phyloP scores from a whole-genome alignment of 352 stramenopile genomes.

The Thraustotheca clavata region DNA sequence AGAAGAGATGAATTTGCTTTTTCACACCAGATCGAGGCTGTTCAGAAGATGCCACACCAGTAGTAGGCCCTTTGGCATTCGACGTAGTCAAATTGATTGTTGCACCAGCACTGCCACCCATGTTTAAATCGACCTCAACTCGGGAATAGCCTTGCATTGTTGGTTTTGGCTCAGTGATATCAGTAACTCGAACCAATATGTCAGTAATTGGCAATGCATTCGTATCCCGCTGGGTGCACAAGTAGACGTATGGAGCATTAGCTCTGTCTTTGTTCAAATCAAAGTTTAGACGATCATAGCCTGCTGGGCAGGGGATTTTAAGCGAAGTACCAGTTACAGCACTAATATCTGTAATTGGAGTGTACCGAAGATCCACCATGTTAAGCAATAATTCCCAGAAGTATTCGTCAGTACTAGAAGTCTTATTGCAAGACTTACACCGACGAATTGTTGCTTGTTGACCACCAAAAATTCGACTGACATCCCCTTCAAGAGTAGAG shows the following conservation, averaged over 20 bases:
- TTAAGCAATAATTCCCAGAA: constrained; percentile 86
- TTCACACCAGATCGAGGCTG: constrained; percentile 31
- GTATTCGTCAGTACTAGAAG: constrained; percentile 75
- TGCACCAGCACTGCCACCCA: constrained; percentile 39
- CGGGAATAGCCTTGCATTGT: constrained; percentile 63
- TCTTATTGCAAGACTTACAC: constrained; percentile 76
- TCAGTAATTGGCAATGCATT: constrained; percentile 58
- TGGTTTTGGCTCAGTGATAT: constrained; percentile 47
- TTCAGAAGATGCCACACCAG: background rate
- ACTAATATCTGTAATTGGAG: constrained; percentile 70
- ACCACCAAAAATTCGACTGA: constrained; percentile 68
- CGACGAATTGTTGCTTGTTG: constrained; percentile 72
- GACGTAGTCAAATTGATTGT: constrained; percentile 11
- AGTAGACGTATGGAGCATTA: constrained; percentile 68
- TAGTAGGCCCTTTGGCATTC: background rate
- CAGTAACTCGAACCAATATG: constrained; percentile 60
- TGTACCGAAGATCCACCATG: constrained; percentile 85
- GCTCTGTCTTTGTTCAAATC: constrained; percentile 81
- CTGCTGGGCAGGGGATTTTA: constrained; percentile 50
- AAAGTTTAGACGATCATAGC: constrained; percentile 70
- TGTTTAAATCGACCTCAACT: constrained; percentile 74
- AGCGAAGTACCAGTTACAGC: constrained; percentile 65
- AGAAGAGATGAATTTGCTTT: constrained; percentile 84
- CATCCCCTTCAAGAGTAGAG: constrained; percentile 53
- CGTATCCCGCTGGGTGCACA: constrained; percentile 62